Percentiles rank a stretch among this genome's conserved stretches.
Evolutionary conservation across 805 yeast species (phyloP).

Genomic region (Jamesozyma rosinii): DNA sequence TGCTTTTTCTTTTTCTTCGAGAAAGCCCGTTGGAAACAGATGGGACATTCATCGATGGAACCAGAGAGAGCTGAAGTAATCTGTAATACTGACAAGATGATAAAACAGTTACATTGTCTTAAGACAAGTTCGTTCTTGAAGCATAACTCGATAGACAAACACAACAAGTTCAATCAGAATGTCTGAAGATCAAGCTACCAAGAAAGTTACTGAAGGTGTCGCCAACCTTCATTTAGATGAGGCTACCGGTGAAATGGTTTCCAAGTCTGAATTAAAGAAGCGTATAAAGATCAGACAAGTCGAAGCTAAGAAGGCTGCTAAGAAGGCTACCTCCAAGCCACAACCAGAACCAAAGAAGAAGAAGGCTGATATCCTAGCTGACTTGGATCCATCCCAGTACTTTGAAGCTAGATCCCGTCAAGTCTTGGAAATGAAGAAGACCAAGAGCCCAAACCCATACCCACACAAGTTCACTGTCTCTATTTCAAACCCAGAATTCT

Average conservation of each 20-base stretch:
- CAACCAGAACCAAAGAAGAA: slow-evolving; percentile 42
- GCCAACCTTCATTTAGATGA: slow-evolving; percentile 80
- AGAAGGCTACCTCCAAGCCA: slow-evolving; percentile 53
- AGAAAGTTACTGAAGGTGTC: slow-evolving; percentile 62
- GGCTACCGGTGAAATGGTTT: slow-evolving; percentile 91
- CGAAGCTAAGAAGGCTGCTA: slow-evolving; percentile 87
- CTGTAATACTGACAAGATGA: neutral
- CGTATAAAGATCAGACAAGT: slow-evolving; percentile 82
- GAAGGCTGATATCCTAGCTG: slow-evolving; percentile 56
- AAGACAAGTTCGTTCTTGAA: no score
- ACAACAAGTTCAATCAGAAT: slow-evolving; percentile 9
- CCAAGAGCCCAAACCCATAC: slow-evolving; percentile 75
- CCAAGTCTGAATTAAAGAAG: slow-evolving; percentile 92
- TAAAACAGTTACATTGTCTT: no score
- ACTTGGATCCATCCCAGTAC: slow-evolving; percentile 90
- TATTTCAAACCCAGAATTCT: slow-evolving; percentile 60
- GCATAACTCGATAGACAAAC: neutral
- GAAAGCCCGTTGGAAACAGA: neutral
- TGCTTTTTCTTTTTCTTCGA: neutral
- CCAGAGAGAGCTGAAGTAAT: neutral
- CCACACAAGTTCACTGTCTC: slow-evolving; percentile 88
- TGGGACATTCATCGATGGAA: neutral
- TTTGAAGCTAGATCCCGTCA: slow-evolving; percentile 88
- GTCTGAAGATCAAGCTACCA: slow-evolving; percentile 40
- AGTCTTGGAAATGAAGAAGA: slow-evolving; percentile 64